Percentiles rank a stretch among this genome's conserved stretches.
Conservation (phyloP, 2,329 filamentous ascomycete species). For the Atkinsonella texensis region DNA sequence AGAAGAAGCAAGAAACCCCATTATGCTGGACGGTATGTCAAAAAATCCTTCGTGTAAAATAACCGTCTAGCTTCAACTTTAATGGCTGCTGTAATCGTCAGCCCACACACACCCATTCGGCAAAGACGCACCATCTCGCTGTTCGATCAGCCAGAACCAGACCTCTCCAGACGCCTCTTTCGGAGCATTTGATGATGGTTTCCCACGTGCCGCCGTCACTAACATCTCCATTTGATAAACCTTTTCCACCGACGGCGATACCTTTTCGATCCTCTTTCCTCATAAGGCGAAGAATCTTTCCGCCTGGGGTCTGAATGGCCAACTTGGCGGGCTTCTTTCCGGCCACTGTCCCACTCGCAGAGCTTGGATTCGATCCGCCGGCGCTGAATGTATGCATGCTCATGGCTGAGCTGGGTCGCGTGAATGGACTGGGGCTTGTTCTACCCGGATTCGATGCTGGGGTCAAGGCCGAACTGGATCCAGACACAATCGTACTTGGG, state of each 20-base stretch:
- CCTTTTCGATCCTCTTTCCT: conserved; percentile 60
- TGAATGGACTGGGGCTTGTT: conserved; percentile 48
- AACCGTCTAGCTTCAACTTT: neutral
- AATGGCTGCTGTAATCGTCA: conserved; percentile 9
- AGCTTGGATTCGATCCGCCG: conserved; percentile 44
- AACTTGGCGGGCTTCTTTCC: conserved; percentile 84
- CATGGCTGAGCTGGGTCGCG: conserved; percentile 49
- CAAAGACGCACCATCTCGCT: conserved; percentile 85
- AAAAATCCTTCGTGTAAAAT: too few species aligned
- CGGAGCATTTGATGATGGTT: conserved; percentile 82
- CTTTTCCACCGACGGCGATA: conserved; percentile 33
- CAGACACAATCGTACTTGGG: conserved; percentile 43
- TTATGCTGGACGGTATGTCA: too few species aligned
- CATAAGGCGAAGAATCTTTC: conserved; percentile 85
- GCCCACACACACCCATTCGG: conserved; percentile 60
- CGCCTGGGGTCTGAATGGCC: conserved; percentile 84
- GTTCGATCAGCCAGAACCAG: conserved; percentile 73
- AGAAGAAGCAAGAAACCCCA: too few species aligned
- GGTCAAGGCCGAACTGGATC: conserved; percentile 25
- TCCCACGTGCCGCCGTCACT: conserved; percentile 72
- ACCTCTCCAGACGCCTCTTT: conserved; percentile 69
- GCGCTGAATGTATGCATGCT: conserved; percentile 50
- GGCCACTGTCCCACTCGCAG: conserved; percentile 37
- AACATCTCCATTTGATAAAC: conserved; percentile 31
- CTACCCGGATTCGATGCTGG: conserved; percentile 35